Evolutionary conservation across 805 yeast species (phyloP), one percentile per base, ranked within the genome.

Genomic region (Metschnikowia sp.): DNA sequence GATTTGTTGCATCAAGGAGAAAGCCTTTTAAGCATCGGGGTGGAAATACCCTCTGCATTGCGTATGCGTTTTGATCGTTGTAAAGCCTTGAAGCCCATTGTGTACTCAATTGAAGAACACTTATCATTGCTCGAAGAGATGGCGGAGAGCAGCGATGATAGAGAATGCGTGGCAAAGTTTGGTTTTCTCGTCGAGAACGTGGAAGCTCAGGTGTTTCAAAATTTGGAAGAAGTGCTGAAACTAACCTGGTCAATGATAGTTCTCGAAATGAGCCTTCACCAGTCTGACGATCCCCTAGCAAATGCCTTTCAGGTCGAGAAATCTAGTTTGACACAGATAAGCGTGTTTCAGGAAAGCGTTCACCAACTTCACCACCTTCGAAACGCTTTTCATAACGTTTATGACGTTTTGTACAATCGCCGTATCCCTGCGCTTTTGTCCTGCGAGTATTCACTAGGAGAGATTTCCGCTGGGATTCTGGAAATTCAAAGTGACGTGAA

Each of bases 11-110:
- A 35, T 5, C 51, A 55, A 31, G 48, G 45, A 8, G 44, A 50
- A 13, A 44, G 32, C 10, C 45, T 55, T 30, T 30, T 49, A 19
- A 41, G 72, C 50, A 61, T 82, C 51, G 82, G 79, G 0, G 79
- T 74, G 56, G 77, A 75, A 8, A 64, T 88, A 0, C 92, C 96
- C 0, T 76, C 77, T 26, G 56, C 71, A 5, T 50, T 86, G 2
- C 51, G 68, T 11, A 57, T 76, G 2, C 72, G 69, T 28, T 72
- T 88, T 1, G 72, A 79, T 38, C 75, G 72, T 30, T 69, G 83
- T 2, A 70, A 77, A 46, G 66, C 72, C 30, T 57, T 85, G 0
- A 76, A 81, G 42, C 88, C 91, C 0, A 74, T 75, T 51, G 84
- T 86, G 0, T 65, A 75, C 4, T 68, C 75, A 9, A 50, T 88